phyloP scores from a whole-genome alignment of 495 filamentous ascomycete genomes.

The Bacidia rubella region DNA sequence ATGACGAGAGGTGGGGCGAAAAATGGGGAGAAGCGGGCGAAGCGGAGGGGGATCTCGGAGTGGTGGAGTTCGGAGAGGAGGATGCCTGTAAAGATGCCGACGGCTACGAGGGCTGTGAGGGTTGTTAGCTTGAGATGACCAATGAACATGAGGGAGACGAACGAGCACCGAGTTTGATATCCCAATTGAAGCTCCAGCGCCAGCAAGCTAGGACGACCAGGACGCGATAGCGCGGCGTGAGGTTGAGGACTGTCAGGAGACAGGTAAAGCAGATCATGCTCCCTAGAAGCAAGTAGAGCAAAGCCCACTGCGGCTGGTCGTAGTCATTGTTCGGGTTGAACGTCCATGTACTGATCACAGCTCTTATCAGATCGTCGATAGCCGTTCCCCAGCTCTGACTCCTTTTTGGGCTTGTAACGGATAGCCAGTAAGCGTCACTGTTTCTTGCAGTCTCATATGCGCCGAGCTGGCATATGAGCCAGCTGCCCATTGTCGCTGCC shows the following conservation, averaged over 20 bases:
- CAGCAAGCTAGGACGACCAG: slow-evolving; percentile 12
- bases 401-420: slow-evolving; percentile 19
- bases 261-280: slow-evolving; percentile 20
- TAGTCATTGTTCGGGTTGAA: slow-evolving; percentile 20
- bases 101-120: slow-evolving; percentile 35
- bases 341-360: slow-evolving; percentile 18
- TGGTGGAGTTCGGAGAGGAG: slow-evolving; percentile 36
- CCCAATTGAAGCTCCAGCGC: slow-evolving; percentile 21
- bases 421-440: slow-evolving; percentile 21
- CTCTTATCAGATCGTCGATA: slow-evolving; percentile 18
- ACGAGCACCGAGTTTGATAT: slow-evolving; percentile 18
- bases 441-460: slow-evolving; percentile 19
- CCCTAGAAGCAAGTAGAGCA: slow-evolving; percentile 19
- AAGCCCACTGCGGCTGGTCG: slow-evolving; percentile 25
- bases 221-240: slow-evolving; percentile 15
- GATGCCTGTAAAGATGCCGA: slow-evolving; percentile 41
- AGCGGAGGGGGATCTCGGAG: slow-evolving; percentile 34
- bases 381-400: slow-evolving; percentile 18
- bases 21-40: slow-evolving; percentile 32
- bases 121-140: slow-evolving; percentile 9
- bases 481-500: slow-evolving; percentile 19
- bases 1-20: slow-evolving; percentile 32
- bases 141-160: not conserved
- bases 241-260: slow-evolving; percentile 18
- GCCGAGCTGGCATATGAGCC: slow-evolving; percentile 22